These are phyloP conservation scores for Acer campestre DNA, from an alignment of 345 rosid species.

Conservation along the genomic window DNA sequence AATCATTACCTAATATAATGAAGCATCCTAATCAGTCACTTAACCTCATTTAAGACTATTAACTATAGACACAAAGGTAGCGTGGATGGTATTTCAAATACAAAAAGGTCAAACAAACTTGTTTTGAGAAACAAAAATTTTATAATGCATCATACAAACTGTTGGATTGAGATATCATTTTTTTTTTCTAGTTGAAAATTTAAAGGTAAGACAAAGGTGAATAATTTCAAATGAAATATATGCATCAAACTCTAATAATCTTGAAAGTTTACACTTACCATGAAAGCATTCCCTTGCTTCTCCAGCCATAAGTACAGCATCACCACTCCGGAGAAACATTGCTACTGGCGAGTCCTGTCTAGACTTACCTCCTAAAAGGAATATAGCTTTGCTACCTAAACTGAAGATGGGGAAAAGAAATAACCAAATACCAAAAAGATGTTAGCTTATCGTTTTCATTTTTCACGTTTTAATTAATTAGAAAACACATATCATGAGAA, in stretches of 20 bases:
- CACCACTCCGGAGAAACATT: slow-evolving; percentile 95
- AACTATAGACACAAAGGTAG: neutral
- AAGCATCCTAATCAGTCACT: neutral
- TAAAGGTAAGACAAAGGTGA: neutral
- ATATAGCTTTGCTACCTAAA: slow-evolving; percentile 94
- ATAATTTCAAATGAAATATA: neutral
- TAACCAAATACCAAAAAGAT: neutral
- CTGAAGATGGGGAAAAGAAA: slow-evolving; percentile 39
- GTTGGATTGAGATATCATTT: too few relatives aligned
- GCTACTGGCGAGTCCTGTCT: slow-evolving; percentile 77
- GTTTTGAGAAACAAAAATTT: neutral
- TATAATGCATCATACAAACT: neutral
- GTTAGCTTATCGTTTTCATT: neutral
- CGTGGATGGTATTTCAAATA: neutral
- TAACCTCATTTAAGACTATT: neutral
- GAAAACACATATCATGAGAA: too few relatives aligned
- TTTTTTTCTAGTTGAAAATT: neutral
- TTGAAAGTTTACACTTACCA: slow-evolving; percentile 46
- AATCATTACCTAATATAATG: too few relatives aligned
- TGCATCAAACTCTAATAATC: neutral
- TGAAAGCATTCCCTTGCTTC: slow-evolving; percentile 96
- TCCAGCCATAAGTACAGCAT: slow-evolving; percentile 90
- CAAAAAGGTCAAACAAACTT: too few relatives aligned
- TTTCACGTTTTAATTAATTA: neutral
- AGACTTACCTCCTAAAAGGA: slow-evolving; percentile 87